These are phyloP conservation scores for Fragaria nilgerrensis DNA, from an alignment of 306 rosid genomes.

Conservation along the genomic window DNA sequence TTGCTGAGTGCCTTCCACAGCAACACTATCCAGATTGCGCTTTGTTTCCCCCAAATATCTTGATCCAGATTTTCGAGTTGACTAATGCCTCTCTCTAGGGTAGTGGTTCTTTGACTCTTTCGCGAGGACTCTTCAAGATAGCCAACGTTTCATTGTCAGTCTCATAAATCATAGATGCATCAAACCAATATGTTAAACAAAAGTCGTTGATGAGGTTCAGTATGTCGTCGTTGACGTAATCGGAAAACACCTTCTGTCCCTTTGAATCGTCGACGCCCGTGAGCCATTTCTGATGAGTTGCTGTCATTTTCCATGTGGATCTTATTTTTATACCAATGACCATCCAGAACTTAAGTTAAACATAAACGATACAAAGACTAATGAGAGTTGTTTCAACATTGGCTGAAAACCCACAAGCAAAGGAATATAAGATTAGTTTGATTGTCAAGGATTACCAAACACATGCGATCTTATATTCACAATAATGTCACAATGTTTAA, in stretches of 20 bases:
- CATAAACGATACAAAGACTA: background rate
- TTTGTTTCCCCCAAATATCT: background rate
- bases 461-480: background rate
- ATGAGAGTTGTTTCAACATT: background rate
- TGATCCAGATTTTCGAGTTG: background rate
- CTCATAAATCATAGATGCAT: too few species aligned
- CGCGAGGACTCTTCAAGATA: background rate
- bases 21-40: background rate
- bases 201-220: background rate
- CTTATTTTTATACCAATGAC: background rate
- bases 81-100: background rate
- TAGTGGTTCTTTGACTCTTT: background rate
- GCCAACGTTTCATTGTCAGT: background rate
- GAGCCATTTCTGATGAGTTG: background rate
- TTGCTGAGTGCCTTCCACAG: background rate
- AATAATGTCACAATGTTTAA: background rate
- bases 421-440: background rate
- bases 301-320: background rate
- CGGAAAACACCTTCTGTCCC: background rate
- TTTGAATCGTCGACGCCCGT: background rate
- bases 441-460: conserved; percentile 12
- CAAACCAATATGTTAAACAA: background rate
- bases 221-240: background rate
- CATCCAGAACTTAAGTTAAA: background rate
- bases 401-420: background rate